Evolutionary conservation across 2,329 filamentous ascomycete species (phyloP).

Genomic region (Dothistroma pini): DNA sequence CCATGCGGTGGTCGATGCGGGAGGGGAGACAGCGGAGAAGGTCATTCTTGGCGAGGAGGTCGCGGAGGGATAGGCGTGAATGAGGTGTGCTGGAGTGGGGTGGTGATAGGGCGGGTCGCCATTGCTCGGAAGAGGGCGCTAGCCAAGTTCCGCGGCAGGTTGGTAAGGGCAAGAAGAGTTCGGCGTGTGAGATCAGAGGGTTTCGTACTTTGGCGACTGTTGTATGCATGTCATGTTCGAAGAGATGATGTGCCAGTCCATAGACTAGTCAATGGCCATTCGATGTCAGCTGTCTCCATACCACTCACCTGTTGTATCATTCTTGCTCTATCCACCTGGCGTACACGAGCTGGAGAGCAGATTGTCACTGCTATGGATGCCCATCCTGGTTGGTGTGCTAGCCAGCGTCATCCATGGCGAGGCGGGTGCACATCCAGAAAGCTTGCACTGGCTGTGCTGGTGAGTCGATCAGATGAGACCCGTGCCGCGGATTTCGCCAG

Average conservation of each 20-base stretch:
- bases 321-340: no score
- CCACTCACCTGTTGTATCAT: no score
- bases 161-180: constrained; percentile 20
- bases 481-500: no score
- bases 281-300: no score
- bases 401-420: no score
- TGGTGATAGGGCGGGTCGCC: constrained; percentile 5
- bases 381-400: no score
- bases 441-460: no score
- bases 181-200: constrained; percentile 21
- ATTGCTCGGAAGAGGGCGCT: constrained; percentile 18
- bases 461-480: no score
- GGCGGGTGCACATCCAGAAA: no score
- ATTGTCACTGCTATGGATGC: no score
- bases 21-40: constrained; percentile 11
- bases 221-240: constrained; percentile 24
- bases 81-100: no score
- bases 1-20: constrained; percentile 13
- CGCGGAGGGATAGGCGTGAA: constrained; percentile 16
- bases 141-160: constrained; percentile 19
- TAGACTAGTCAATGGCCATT: background rate
- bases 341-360: no score
- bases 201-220: constrained; percentile 22
- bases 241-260: constrained; percentile 22
- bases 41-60: constrained; percentile 11